A percentile compares a stretch with the other conserved stretches of the same genome.
Evolutionary conservation across 768 basidiomycete genomes (phyloP).

Genomic region (Podaxis carcinomalis): DNA sequence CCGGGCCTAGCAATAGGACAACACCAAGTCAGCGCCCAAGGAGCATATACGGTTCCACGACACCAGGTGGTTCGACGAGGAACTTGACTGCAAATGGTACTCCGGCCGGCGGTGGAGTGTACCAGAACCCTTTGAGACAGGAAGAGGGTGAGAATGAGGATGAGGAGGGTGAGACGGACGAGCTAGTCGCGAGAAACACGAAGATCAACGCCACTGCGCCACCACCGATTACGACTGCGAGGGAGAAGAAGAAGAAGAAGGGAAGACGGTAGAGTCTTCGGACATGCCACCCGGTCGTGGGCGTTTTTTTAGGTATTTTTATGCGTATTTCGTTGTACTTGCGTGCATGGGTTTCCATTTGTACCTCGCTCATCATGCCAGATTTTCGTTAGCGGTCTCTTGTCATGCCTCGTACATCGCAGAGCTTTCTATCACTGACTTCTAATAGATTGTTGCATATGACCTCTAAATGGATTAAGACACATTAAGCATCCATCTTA

Average conservation of each 20-base stretch:
- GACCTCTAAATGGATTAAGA: background rate
- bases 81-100: background rate
- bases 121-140: constrained; percentile 9
- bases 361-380: background rate
- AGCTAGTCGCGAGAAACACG: constrained; percentile 6
- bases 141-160: constrained; percentile 4
- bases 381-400: background rate
- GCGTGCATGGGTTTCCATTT: background rate
- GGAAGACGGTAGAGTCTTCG: background rate
- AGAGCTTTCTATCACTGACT: background rate
- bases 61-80: background rate
- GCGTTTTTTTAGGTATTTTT: background rate
- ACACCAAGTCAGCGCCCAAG: constrained; percentile 1
- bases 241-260: constrained; percentile 6
- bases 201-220: constrained; percentile 11
- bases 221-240: background rate
- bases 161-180: background rate
- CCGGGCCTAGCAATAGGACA: background rate
- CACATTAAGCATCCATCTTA: background rate
- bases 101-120: constrained; percentile 2
- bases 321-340: background rate
- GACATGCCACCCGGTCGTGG: background rate
- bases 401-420: background rate
- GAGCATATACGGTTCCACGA: constrained; percentile 4
- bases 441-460: background rate